Percentiles rank a stretch among this genome's conserved stretches.
Conservation (phyloP, 352 stramenopile species). For the Globisporangium cylindrosporum region DNA sequence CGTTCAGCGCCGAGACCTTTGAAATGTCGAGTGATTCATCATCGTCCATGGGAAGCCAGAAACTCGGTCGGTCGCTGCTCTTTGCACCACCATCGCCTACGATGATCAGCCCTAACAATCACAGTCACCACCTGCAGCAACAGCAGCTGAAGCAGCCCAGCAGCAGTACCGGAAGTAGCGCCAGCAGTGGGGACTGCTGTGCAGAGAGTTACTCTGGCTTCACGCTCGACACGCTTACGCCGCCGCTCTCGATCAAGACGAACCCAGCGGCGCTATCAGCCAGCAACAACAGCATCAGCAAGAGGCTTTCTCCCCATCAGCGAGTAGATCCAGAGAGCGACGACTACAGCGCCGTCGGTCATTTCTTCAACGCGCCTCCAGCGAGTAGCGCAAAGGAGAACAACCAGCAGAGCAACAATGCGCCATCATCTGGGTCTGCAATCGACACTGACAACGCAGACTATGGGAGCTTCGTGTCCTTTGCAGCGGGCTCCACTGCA, state of each 20-base stretch:
- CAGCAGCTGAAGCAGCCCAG: neutral
- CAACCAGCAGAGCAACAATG: slow-evolving; percentile 10
- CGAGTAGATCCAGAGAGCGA: neutral
- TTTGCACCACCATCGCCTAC: slow-evolving; percentile 33
- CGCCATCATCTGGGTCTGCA: neutral
- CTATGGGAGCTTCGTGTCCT: slow-evolving; percentile 9
- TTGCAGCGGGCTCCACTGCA: neutral
- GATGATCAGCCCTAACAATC: neutral
- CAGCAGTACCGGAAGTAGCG: neutral
- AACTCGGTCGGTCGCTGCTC: slow-evolving; percentile 28
- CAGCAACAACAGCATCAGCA: neutral
- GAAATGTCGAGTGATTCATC: slow-evolving; percentile 21
- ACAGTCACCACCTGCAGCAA: neutral
- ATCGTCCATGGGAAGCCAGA: slow-evolving; percentile 11
- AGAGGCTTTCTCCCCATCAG: neutral
- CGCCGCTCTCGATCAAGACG: slow-evolving; percentile 19
- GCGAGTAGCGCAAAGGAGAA: neutral
- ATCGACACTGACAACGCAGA: neutral
- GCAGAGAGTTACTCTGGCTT: slow-evolving; percentile 50
- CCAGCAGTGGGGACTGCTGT: slow-evolving; percentile 6
- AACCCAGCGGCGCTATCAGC: neutral
- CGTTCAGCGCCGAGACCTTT: slow-evolving; percentile 64
- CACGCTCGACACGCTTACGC: slow-evolving; percentile 33
- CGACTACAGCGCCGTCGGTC: slow-evolving; percentile 7
- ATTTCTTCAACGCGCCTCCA: slow-evolving; percentile 7